Evolutionary conservation across 768 basidiomycete genomes (phyloP).

Genomic region (Strobilomyces confusus): DNA sequence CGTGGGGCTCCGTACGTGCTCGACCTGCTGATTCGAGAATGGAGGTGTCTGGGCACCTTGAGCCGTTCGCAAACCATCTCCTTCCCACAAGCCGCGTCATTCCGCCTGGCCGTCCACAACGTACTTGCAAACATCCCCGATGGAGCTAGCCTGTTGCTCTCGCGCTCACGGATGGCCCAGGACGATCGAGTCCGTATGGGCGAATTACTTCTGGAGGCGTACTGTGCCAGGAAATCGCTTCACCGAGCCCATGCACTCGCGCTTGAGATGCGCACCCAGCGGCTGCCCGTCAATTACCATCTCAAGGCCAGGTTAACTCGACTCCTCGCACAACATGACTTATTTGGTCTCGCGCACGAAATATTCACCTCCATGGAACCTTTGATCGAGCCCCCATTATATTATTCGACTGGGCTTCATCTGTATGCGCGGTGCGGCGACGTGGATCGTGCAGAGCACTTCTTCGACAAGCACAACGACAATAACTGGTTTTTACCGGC

Average conservation of each 20-base stretch:
- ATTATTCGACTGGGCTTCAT: constrained; percentile 45
- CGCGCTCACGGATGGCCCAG: constrained; percentile 22
- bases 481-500: constrained; percentile 22
- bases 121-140: constrained; percentile 32
- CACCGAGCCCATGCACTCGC: constrained; percentile 40
- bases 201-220: constrained; percentile 40
- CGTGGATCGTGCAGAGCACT: constrained; percentile 37
- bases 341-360: constrained; percentile 41
- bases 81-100: constrained; percentile 16
- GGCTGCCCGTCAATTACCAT: constrained; percentile 26
- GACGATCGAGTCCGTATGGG: constrained; percentile 32
- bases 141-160: constrained; percentile 26
- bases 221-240: constrained; percentile 31
- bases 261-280: constrained; percentile 37
- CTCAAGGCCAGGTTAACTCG: constrained; percentile 38
- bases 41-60: constrained; percentile 30
- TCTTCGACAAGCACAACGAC: constrained; percentile 36
- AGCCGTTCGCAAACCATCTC: constrained; percentile 6
- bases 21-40: constrained; percentile 39
- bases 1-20: constrained; percentile 33
- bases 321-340: constrained; percentile 38
- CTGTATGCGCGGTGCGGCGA: constrained; percentile 54
- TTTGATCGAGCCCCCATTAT: constrained; percentile 12
- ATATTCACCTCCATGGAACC: constrained; percentile 36
- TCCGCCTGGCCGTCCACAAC: constrained; percentile 27